Evolutionary conservation across 768 basidiomycete species (phyloP), one percentile per base, ranked within the genome.

Genomic region (Termitomyces sp.): DNA sequence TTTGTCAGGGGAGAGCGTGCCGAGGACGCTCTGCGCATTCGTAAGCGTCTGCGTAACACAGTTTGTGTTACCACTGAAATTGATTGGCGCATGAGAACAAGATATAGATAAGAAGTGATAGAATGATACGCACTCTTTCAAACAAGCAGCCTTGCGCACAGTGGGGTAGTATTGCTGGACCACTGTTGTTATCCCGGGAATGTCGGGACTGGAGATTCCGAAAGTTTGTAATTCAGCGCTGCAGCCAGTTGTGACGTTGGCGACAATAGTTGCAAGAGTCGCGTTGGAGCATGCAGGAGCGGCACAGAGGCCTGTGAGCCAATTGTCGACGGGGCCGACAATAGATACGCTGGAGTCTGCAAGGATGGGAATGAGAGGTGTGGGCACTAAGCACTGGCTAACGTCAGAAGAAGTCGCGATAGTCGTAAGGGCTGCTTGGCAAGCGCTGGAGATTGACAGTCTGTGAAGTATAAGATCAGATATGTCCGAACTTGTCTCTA

Each of bases 41-140:
- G 73, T 80, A 12, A 91, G 76, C 8, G 76, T 72, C 63, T 91
- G 77, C 0, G 84, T 83, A 26, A 80, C 63, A 66, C 90, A 92
- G 58, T 75, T 73, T 6, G 74, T 75, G 42, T 64, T 69, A 26
- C 73, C 75, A 56, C 77, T 78, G 16, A 10, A 20, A 22, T 30
- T 5, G 27, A 16, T 60, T 24, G 47, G 10, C 16, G 16, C 13
- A 46, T 42, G 16, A 18, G n/a, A 30, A 7, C 7, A 20, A 37
- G 32, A 20, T 13, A n/a, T 18, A 4, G 40, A 22, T 8, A 37
- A 18, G n/a, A 26, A 43, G 46, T 13, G 18, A 42, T 14, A 10
- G 10, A n/a, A 40, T 22, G 24, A 49, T 13, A 78, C 85, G 60
- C 66, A 91, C 89, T 89, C 80, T 57, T 84, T 78, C 64, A 91